Evolutionary conservation across 306 rosid species (phyloP).

Genomic region (Trifolium subterraneum): DNA sequence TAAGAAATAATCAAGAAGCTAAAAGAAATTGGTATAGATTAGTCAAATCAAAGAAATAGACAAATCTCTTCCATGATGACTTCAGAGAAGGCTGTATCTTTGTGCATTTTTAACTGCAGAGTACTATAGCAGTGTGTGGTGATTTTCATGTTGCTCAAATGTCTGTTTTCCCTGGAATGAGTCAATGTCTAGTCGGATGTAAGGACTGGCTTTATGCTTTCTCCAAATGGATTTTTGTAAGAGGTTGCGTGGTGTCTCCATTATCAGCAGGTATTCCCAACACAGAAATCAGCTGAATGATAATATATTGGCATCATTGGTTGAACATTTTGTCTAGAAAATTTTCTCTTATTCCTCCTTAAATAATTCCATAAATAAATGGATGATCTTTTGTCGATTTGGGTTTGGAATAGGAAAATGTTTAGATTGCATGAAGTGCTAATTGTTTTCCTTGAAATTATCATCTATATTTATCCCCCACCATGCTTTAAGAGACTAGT

Average conservation of each 20-base stretch:
- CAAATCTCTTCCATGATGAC: slow-evolving; percentile 88
- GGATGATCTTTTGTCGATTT: slow-evolving; percentile 16
- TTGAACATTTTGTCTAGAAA: slow-evolving; percentile 11
- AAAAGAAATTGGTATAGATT: slow-evolving; percentile 13
- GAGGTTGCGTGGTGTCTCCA: slow-evolving; percentile 94
- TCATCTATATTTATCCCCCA: not conserved
- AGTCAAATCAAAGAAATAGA: not conserved
- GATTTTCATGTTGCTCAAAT: slow-evolving; percentile 90
- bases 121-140: slow-evolving; percentile 79
- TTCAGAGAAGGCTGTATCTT: slow-evolving; percentile 84
- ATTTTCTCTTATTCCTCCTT: slow-evolving; percentile 12
- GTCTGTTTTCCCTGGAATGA: slow-evolving; percentile 82
- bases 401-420: slow-evolving; percentile 7
- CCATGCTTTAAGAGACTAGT: slow-evolving; percentile 2
- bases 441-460: slow-evolving; percentile 23
- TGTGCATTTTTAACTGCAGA: slow-evolving; percentile 85
- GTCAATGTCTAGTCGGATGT: slow-evolving; percentile 58
- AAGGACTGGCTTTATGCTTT: not conserved
- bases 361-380: slow-evolving; percentile 17
- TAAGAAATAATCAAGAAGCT: slow-evolving; percentile 10
- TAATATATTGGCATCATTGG: slow-evolving; percentile 37
- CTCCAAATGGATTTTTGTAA: slow-evolving; percentile 75
- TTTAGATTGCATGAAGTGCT: slow-evolving; percentile 8
- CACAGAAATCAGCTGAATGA: slow-evolving; percentile 16
- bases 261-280: slow-evolving; percentile 81